Conservation (phyloP, 371 early-diverging fungal species). For the Apophysomyces ossiformis region DNA sequence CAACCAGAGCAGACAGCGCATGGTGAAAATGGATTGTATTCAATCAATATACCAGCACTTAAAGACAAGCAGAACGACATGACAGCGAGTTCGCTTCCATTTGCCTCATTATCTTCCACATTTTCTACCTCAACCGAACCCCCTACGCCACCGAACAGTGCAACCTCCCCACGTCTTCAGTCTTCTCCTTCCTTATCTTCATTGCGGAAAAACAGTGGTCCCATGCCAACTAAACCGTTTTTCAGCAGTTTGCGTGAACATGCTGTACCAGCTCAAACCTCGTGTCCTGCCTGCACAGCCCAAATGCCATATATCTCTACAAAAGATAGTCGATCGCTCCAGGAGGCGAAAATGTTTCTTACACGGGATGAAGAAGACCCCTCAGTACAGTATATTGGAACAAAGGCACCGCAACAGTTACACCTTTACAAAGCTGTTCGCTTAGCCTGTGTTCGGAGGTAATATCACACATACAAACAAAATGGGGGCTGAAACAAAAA, state of each 20-base stretch:
- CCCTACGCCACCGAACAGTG: constrained; percentile 23
- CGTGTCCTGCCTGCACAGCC: constrained; percentile 55
- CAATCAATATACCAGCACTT: constrained; percentile 12
- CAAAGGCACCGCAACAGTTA: constrained; percentile 55
- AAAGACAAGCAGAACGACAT: constrained; percentile 9
- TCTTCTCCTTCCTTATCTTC: constrained; percentile 21
- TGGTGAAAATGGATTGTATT: constrained; percentile 11
- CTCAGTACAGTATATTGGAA: constrained; percentile 49
- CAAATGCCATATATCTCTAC: constrained; percentile 41
- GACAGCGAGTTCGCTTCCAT: constrained; percentile 8
- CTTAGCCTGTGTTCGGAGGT: constrained; percentile 69
- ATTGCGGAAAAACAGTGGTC: constrained; percentile 15
- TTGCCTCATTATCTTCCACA: constrained; percentile 20
- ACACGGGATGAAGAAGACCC: constrained; percentile 54
- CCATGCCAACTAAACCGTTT: not conserved
- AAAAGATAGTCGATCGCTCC: constrained; percentile 21
- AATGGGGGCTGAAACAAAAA: not conserved
- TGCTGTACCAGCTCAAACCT: constrained; percentile 12
- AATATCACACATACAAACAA: constrained; percentile 10
- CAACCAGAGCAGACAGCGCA: constrained; percentile 19
- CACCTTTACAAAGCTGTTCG: constrained; percentile 58
- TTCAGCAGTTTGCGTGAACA: constrained; percentile 7
- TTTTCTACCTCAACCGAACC: constrained; percentile 17
- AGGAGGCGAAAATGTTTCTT: constrained; percentile 46
- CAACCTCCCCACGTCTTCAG: constrained; percentile 15